Evolutionary conservation across 495 filamentous ascomycete species (phyloP).

Genomic region (Tuber brumale): DNA sequence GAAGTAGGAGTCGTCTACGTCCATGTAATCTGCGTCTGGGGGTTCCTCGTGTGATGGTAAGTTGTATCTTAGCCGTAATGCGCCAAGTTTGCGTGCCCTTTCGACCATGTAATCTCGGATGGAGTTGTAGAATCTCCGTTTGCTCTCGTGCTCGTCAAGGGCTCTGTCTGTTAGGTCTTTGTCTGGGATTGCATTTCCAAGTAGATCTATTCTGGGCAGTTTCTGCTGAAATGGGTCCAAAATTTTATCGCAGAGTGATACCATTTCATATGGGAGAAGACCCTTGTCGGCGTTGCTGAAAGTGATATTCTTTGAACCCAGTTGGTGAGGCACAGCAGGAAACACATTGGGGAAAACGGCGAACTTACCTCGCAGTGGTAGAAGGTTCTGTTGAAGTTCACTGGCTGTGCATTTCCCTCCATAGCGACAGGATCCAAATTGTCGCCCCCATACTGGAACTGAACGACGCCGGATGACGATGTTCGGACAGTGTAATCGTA

Average conservation of each 20-base stretch:
- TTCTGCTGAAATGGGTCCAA: constrained; percentile 60
- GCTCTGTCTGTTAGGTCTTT: constrained; percentile 49
- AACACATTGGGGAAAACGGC: not conserved
- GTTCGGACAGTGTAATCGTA: constrained; percentile 95
- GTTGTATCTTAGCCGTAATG: constrained; percentile 43
- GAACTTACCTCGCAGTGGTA: constrained; percentile 59
- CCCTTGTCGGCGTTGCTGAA: constrained; percentile 67
- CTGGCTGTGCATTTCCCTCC: constrained; percentile 89
- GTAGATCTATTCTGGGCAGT: constrained; percentile 54
- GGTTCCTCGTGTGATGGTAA: constrained; percentile 19
- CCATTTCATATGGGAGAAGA: constrained; percentile 68
- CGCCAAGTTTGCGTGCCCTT: constrained; percentile 54
- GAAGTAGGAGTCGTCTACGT: constrained; percentile 37
- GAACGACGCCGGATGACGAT: constrained; percentile 74
- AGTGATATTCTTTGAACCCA: constrained; percentile 50
- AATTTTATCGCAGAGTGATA: constrained; percentile 55
- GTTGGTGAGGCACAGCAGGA: not conserved
- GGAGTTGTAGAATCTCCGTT: constrained; percentile 69
- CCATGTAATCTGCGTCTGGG: constrained; percentile 34
- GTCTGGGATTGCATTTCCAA: constrained; percentile 43
- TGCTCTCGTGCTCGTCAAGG: constrained; percentile 80
- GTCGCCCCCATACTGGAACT: constrained; percentile 96
- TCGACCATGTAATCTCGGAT: constrained; percentile 61
- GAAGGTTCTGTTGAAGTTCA: constrained; percentile 88
- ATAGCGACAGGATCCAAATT: constrained; percentile 93